Evolutionary conservation across 257 asterid genomes (phyloP).

Genomic region (Salvia hispanica): DNA sequence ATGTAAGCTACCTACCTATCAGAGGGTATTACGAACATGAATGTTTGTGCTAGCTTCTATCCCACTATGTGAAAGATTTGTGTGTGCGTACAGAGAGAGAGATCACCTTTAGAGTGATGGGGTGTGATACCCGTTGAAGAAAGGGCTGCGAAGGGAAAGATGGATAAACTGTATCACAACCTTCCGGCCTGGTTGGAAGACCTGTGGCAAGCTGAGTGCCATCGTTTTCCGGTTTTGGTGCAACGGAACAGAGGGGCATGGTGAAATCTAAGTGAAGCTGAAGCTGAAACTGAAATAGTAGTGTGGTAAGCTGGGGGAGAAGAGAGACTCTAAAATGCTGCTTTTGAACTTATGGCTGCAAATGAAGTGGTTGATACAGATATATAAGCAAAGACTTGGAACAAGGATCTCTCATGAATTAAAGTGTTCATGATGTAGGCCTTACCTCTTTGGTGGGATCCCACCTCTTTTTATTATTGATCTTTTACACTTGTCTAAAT

Average conservation of each 20-base stretch:
- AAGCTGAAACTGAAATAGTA: conserved; percentile 24
- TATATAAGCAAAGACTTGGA: conserved; percentile 50
- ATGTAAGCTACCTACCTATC: not conserved
- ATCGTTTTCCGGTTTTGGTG: conserved; percentile 56
- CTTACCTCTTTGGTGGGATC: conserved; percentile 56
- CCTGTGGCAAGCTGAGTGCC: conserved; percentile 44
- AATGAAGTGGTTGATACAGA: conserved; percentile 52
- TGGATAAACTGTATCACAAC: conserved; percentile 36
- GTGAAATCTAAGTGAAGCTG: conserved; percentile 34
- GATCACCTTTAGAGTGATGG: conserved; percentile 73
- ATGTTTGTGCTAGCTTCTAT: not conserved
- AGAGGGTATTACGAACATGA: too few relatives aligned
- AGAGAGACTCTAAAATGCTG: conserved; percentile 38
- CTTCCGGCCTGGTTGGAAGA: conserved; percentile 39
- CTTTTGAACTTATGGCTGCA: conserved; percentile 45
- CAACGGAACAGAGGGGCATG: conserved; percentile 68
- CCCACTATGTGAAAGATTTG: not conserved
- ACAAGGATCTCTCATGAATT: conserved; percentile 40
- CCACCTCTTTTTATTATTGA: conserved; percentile 54
- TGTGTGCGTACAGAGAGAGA: conserved; percentile 23
- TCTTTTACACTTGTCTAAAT: conserved; percentile 43
- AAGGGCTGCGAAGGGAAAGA: conserved; percentile 50
- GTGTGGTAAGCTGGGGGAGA: conserved; percentile 27
- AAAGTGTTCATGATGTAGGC: conserved; percentile 56
- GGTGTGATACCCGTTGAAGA: conserved; percentile 51